Conservation (phyloP, 371 early-diverging fungal species). For the Dinochytrium kinnereticum region DNA sequence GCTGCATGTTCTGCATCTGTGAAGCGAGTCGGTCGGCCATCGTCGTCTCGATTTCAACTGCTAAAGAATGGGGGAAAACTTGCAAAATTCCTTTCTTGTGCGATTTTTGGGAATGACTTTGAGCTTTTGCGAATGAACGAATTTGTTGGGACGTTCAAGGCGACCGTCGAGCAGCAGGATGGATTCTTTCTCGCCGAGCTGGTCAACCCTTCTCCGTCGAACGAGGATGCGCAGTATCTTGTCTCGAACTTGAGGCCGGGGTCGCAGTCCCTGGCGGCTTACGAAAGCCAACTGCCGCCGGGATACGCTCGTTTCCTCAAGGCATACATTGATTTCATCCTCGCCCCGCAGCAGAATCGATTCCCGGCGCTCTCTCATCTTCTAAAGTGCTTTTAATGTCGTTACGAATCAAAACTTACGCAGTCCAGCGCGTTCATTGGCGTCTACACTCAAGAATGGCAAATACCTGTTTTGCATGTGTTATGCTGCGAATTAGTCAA, state of each 20-base stretch:
- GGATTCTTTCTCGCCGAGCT: background rate
- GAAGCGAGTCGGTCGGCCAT: conserved; percentile 7
- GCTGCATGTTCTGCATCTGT: conserved; percentile 8
- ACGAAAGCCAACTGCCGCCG: no score
- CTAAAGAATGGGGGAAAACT: background rate
- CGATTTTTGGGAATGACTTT: background rate
- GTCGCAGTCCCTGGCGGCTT: no score
- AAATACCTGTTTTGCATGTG: conserved; percentile 6
- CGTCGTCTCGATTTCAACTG: background rate
- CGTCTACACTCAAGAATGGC: background rate
- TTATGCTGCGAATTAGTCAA: conserved; percentile 3
- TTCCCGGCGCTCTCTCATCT: background rate
- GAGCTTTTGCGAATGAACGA: no score
- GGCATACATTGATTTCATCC: no score
- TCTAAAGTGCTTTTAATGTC: background rate
- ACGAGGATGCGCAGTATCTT: no score
- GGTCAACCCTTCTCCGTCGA: background rate
- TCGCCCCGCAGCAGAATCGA: background rate
- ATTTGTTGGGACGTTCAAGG: background rate
- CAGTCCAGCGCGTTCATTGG: background rate
- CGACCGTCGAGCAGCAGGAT: background rate
- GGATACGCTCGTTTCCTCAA: no score
- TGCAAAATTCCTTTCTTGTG: background rate
- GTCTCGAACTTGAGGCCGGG: no score
- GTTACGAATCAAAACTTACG: background rate